Evolutionary conservation across 2,329 filamentous ascomycete genomes (phyloP), one percentile per base, ranked within the genome.

Genomic region (Bipolaris cookei): DNA sequence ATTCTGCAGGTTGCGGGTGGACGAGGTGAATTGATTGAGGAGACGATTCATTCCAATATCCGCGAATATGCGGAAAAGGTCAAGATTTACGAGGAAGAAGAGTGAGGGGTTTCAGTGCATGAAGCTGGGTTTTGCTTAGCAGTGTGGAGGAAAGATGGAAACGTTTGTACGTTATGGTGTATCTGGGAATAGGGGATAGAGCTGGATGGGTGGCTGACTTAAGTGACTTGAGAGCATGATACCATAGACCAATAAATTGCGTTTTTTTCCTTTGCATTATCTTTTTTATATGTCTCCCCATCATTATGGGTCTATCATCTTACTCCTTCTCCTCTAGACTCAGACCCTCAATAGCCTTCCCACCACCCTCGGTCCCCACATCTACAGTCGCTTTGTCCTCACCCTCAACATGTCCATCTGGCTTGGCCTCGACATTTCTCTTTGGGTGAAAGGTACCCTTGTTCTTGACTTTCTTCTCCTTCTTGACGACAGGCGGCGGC

Each of bases 1-100:
- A 89, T 99, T 45, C 77, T 99, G 57, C 84, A 88, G 50, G 89
- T 99, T 8, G 95, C 92, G 0, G 92, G 92, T 0, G 95, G 95
- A 0, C 88, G 86, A 66, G 95, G 95, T 4, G 84, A 93, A 57
- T 82, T 86, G 25, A 94, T 99, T 62, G 81, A 89, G 46, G 87
- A 96, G 59, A 87, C 85, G 44, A 86, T 96, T 20, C 83, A 91
- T 51, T 96, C 91, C 63, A 89, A 90, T 58, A 98, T 99, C 59
- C 79, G 77, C 34, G 85, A 92, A 69, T 97, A 97, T 75, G 88
- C 92, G 0, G 88, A 89, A 32, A 92, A 88, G 68, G 91, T 97
- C 23, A 88, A 91, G 78, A 88, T 98, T 43, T 90, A 86, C 65
- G 90, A 95, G 69, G 72, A 79, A 20, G 54, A 58, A 30, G 49